Base-by-base conservation (phyloP, 1,284 basidiomycete species). In the Microbotryum violaceum region DNA sequence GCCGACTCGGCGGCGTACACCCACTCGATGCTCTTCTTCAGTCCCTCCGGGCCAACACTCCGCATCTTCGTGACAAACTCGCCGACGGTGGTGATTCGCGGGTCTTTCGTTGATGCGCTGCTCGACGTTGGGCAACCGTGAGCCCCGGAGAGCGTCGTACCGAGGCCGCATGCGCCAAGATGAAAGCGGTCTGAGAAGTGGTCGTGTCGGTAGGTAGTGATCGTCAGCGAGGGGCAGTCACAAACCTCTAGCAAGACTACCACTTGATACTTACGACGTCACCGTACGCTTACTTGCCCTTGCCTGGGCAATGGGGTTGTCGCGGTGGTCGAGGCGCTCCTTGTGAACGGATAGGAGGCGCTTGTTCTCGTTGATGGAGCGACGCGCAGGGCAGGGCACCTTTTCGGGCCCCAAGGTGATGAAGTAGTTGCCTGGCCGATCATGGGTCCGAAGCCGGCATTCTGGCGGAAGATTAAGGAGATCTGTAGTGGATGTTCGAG, bases 401-500 rank as follows among this genome's bases (percentile, higher is more conserved):
- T 85, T 81, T 70, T 84, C 84, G 0, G 82, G 79, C 1, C 83
- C 57, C 23, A 59, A 59, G 12, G 51, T 27, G 33, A 74, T 73
- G 70, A 78, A 79, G 66, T 78, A 77, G 65, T 76, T 2, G 75
- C 74, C 76, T 89, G 86, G 21, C 86, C 85, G 75, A 85, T 83
- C 84, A 87, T 87, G 6, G 27, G 27, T 3, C 2, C 84, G 23
- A 86, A 73, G 20, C 84, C 84, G 12, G 84, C 84, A 86, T 87
- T 2, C 57, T 76, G 75, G 48, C 87, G 90, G 77, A 89, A 87
- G 53, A 89, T 84, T 88, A 87, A 91, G 70, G 87, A 85, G n/a
- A 86, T 71, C 73, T 83, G 79, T 73, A 21, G 0, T 27, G 27
- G 6, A 27, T 3, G 3, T 27, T 6, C 27, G 6, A 6, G 27